Base-by-base conservation (phyloP, 2,329 filamentous ascomycete genomes). In the Zymoseptoria tritici region DNA sequence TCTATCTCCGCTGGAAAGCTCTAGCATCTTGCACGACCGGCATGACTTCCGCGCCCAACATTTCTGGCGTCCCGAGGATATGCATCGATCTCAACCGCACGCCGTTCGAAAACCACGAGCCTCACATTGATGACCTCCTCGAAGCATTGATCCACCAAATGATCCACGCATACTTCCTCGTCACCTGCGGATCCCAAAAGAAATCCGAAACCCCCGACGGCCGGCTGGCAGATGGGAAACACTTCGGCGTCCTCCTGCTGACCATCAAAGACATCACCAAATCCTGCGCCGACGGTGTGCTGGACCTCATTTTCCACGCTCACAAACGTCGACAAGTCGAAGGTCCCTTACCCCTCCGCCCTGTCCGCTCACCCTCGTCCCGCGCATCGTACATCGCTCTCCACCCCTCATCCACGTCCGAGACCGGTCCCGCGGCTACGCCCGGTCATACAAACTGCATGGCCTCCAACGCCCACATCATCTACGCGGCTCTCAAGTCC, bases 151-250 rank as follows among this genome's bases (percentile, higher is more conserved):
- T 78, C 5, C 76, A 78, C 58, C 76, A 78, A 52, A 78, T 78
- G 76, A 76, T 78, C 42, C 76, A 78, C 55, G 76, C 75, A 13
- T 78, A 74, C 64, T 76, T 78, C 58, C 68, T 78, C 2, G 68
- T 77, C n/a, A 72, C 73, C 55, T 78, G 76, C 55, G 74, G 74
- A 8, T 69, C 71, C 2, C 70, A 73, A 57, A 64, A 68, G 13
- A 70, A 70, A 31, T 67, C 69, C 4, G 66, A 66, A 0, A 67
- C 60, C 22, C 60, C 61, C 36, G 76, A 76, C 42, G 72, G 71
- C 2, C 68, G 75, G 8, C 64, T 78, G 22, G 62, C 62, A 29
- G 75, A 78, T 59, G 73, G 70, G 1, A 57, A 73, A 3, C 73
- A 76, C 49, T 78, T 77, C 54, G 73, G 72, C n/a, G 74, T 75